phyloP scores from a whole-genome alignment of 768 basidiomycete genomes.

The Serendipita sp. region DNA sequence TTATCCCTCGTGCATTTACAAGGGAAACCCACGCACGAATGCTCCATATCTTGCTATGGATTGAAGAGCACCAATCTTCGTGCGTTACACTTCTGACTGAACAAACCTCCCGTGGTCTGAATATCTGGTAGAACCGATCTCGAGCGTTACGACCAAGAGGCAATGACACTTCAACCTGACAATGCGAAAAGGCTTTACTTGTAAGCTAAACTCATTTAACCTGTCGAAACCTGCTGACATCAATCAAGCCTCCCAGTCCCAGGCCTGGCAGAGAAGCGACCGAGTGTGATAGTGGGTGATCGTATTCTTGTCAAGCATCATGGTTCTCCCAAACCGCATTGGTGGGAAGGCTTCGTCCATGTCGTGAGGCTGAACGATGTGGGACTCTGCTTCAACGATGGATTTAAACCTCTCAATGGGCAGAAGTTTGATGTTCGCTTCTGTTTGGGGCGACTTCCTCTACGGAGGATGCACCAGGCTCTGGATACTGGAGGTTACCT shows the following conservation, averaged over 20 bases:
- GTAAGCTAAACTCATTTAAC: conserved; percentile 12
- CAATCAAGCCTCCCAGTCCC: conserved; percentile 27
- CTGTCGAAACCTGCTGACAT: not conserved
- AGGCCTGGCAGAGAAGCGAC: conserved; percentile 42
- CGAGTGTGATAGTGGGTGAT: conserved; percentile 40
- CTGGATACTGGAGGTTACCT: conserved; percentile 31
- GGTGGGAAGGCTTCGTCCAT: conserved; percentile 48
- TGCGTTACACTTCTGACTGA: conserved; percentile 18
- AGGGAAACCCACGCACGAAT: conserved; percentile 27
- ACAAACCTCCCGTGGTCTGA: not conserved
- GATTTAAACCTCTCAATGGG: conserved; percentile 27
- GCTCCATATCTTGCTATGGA: conserved; percentile 41
- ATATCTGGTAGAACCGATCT: conserved; percentile 13
- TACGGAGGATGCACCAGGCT: conserved; percentile 46
- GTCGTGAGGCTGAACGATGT: conserved; percentile 34
- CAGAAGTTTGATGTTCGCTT: conserved; percentile 38
- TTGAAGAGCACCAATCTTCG: conserved; percentile 35
- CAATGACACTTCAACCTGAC: conserved; percentile 9
- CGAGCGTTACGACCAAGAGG: conserved; percentile 22
- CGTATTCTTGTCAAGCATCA: conserved; percentile 26
- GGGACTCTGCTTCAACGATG: conserved; percentile 29
- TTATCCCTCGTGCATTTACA: conserved; percentile 28
- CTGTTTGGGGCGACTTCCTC: conserved; percentile 35
- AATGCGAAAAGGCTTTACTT: conserved; percentile 7
- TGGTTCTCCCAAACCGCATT: conserved; percentile 27